A percentile compares a stretch with the other conserved stretches of the same genome.
Conservation (phyloP, 306 rosid genomes). For the Sindora glabra region DNA sequence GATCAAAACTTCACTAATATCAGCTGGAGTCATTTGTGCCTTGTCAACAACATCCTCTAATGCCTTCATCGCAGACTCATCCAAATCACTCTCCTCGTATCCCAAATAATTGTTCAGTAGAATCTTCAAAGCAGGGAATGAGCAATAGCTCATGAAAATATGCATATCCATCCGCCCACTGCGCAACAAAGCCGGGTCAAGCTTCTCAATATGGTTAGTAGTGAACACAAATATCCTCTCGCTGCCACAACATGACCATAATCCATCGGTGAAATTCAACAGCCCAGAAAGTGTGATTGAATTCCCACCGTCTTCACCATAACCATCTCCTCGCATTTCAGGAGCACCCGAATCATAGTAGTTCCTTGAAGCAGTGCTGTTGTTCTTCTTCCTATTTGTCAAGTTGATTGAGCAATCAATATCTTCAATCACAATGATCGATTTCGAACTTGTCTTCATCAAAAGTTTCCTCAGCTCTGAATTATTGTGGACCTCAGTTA, state of each 20-base stretch:
- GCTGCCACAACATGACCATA: constrained; percentile 98
- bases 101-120: constrained; percentile 66
- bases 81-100: constrained; percentile 33
- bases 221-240: constrained; percentile 95
- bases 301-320: constrained; percentile 55
- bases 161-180: constrained; percentile 99
- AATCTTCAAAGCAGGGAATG: constrained; percentile 59
- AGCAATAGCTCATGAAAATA: constrained; percentile 72
- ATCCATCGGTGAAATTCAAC: constrained; percentile 86
- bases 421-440: constrained; percentile 85
- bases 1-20: constrained; percentile 82
- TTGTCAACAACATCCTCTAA: constrained; percentile 45
- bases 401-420: constrained; percentile 81
- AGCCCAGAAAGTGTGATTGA: constrained; percentile 83
- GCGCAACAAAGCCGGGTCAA: constrained; percentile 81
- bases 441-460: constrained; percentile 91
- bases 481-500: constrained; percentile 82
- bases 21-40: constrained; percentile 91
- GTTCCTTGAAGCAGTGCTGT: background rate
- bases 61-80: constrained; percentile 7
- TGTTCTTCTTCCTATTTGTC: constrained; percentile 39
- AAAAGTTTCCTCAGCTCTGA: constrained; percentile 79
- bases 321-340: constrained; percentile 28
- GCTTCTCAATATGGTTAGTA: constrained; percentile 92
- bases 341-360: constrained; percentile 26